Conservation (phyloP, 1,284 basidiomycete species). For the Irpex sp. region DNA sequence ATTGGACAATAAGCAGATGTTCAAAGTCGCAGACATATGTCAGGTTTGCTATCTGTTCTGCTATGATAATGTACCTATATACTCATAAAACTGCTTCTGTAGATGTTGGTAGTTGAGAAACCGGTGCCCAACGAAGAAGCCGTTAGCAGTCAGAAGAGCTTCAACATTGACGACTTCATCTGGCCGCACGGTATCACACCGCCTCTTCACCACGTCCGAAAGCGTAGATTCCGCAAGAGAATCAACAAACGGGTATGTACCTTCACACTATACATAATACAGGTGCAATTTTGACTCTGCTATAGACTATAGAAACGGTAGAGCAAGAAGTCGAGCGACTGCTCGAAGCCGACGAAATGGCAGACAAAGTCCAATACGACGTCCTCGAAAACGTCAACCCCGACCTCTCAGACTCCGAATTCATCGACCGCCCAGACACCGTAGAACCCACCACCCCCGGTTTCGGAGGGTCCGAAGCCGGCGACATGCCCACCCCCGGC, state of each 20-base stretch:
- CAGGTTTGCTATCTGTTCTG: conserved; percentile 51
- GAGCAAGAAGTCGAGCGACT: conserved; percentile 95
- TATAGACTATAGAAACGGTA: conserved; percentile 90
- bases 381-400: conserved; percentile 83
- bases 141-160: conserved; percentile 65
- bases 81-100: background rate
- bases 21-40: conserved; percentile 98
- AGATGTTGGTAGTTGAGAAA: conserved; percentile 88
- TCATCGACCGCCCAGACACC: conserved; percentile 64
- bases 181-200: conserved; percentile 98
- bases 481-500: conserved; percentile 57
- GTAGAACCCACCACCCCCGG: conserved; percentile 63
- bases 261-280: background rate
- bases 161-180: conserved; percentile 95
- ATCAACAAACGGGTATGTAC: conserved; percentile 63
- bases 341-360: conserved; percentile 82
- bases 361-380: conserved; percentile 77
- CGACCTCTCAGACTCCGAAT: conserved; percentile 84
- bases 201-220: conserved; percentile 87
- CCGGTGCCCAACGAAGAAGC: conserved; percentile 69
- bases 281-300: background rate
- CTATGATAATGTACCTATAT: background rate
- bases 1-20: conserved; percentile 93
- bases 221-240: conserved; percentile 90
- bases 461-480: conserved; percentile 55